Base-by-base conservation (phyloP, 2,329 filamentous ascomycete genomes). In the Trichoderma oligosporum region DNA sequence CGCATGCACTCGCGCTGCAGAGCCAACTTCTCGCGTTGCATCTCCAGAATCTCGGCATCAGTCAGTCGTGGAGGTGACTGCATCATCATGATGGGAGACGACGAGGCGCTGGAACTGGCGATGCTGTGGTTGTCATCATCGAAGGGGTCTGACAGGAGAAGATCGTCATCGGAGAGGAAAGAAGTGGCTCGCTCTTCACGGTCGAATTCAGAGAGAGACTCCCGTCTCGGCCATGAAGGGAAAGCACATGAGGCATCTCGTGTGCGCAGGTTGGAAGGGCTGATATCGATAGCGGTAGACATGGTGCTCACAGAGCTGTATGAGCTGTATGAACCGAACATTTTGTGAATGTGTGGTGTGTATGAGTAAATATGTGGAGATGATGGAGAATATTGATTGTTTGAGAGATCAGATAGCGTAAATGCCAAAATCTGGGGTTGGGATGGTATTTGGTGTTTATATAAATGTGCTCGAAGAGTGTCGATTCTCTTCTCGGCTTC, bases 121-220 rank as follows among this genome's bases (percentile, higher is more conserved):
- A 78, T 70, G 69, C 76, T 79, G 69, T 70, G 73, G 60, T 70
- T 64, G 64, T 82, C 77, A 64, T 82, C 78, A 63, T 81, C 78
- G 56, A 78, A 76, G 62, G 75, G 71, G 63, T 78, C 75, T 67
- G 75, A 67, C 57, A 80, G 75, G 70, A 82, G 80, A 56, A 86
- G 78, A 64, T 86, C 83, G 71, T 86, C 83, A 73, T 86, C 83
- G 39, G 82, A 84, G 61, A 86, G 75, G 70, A 78, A 83, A 0
- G 81, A 81, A 2, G 79, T 78, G 16, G 80, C 77, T 59, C 77
- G 76, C 63, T 74, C 70, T 59, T 71, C 69, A 54, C 67, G 66
- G 63, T 73, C 68, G 54, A 71, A 70, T 62, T 75, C 73, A 51
- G 73, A 74, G 60, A 84, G 76, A 36, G 79, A 81, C 14, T 76